phyloP scores from a whole-genome alignment of 768 basidiomycete species.

The Mycena galericulata region DNA sequence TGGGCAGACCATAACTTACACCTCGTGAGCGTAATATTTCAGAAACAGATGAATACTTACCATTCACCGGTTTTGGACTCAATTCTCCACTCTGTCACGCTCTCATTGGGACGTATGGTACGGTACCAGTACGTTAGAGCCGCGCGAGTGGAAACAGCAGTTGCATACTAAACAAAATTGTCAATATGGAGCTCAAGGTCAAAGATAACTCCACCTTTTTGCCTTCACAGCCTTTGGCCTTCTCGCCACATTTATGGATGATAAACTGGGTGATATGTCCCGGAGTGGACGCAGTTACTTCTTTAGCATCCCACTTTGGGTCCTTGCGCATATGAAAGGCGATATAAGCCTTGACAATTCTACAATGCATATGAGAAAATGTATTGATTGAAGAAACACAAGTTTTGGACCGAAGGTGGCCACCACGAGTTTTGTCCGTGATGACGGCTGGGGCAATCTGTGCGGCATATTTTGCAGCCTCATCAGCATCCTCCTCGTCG shows the following conservation, averaged over 20 bases:
- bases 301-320: constrained; percentile 3
- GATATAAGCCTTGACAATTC: constrained; percentile 11
- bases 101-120: constrained; percentile 23
- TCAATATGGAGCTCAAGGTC: too few species aligned
- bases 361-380: neutral
- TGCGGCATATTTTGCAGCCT: constrained; percentile 3
- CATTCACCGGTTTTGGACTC: constrained; percentile 6
- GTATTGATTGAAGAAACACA: too few species aligned
- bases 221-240: constrained; percentile 3
- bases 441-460: neutral
- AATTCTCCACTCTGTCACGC: constrained; percentile 30
- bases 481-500: neutral
- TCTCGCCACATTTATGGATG: constrained; percentile 9
- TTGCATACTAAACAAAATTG: constrained; percentile 21
- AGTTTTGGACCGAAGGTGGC: constrained; percentile 7
- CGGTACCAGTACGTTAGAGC: constrained; percentile 35
- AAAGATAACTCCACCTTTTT: neutral
- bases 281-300: neutral
- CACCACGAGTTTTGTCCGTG: neutral
- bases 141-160: constrained; percentile 32
- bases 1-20: constrained; percentile 38
- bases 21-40: too few species aligned
- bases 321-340: constrained; percentile 8
- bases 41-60: too few species aligned
- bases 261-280: constrained; percentile 3